phyloP scores from a whole-genome alignment of 495 filamentous ascomycete genomes.

The Emericellopsis terricola region DNA sequence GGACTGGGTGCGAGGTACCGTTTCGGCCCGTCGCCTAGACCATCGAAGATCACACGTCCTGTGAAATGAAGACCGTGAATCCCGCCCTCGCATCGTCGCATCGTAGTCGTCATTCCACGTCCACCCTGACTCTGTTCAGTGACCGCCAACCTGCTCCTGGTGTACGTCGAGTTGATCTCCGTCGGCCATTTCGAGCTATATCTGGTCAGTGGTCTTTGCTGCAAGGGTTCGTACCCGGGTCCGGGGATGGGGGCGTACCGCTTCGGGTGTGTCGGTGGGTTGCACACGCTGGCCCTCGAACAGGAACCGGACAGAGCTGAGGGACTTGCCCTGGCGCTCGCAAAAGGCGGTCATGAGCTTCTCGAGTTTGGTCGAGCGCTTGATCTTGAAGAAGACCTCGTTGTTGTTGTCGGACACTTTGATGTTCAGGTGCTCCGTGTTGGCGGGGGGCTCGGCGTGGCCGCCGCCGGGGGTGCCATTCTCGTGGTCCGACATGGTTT shows the following conservation, averaged over 20 bases:
- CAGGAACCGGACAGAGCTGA: slow-evolving; percentile 75
- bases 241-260: slow-evolving; percentile 39
- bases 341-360: slow-evolving; percentile 99
- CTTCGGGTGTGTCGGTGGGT: slow-evolving; percentile 76
- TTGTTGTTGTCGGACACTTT: slow-evolving; percentile 99
- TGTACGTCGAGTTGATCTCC: slow-evolving; percentile 96
- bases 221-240: too few relatives aligned
- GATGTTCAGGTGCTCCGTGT: slow-evolving; percentile 86
- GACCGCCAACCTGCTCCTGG: slow-evolving; percentile 91
- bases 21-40: too few relatives aligned
- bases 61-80: too few relatives aligned
- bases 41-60: too few relatives aligned
- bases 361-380: slow-evolving; percentile 85
- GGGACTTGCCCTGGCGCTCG: slow-evolving; percentile 80
- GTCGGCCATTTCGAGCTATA: slow-evolving; percentile 94
- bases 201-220: too few relatives aligned
- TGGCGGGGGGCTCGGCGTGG: slow-evolving; percentile 14
- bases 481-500: slow-evolving; percentile 35
- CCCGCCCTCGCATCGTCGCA: too few relatives aligned
- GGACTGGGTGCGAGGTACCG: too few relatives aligned
- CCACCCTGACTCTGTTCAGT: too few relatives aligned
- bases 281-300: slow-evolving; percentile 90
- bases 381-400: slow-evolving; percentile 99
- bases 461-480: slow-evolving; percentile 41
- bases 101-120: too few relatives aligned